Evolutionary conservation across 257 asterid genomes (phyloP), one percentile per base, ranked within the genome.

Genomic region (Scutellaria galericulata): DNA sequence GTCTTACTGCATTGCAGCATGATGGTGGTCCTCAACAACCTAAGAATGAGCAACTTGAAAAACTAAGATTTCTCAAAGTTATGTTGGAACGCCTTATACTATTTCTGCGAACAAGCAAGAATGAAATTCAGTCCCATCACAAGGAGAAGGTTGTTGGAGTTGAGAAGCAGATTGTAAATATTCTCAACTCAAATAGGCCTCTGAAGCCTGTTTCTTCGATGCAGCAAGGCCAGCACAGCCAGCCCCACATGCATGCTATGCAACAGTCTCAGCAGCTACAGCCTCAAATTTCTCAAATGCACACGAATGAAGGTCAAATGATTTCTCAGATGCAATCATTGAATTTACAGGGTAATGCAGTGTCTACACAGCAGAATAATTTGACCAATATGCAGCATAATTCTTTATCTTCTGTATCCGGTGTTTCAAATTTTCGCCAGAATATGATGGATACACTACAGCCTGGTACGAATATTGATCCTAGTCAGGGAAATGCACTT

Each of bases 11-110:
- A 65, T 80, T 87, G 82, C 94, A 95, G 97, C 93, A 87, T 62
- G 97, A 88, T 79, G 71, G 90, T 67, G 81, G 81, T 79, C 91
- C 97, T 70, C 99, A 87, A 77, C 96, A 82, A 72, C 89, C 93
- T 9, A 84, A 85, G 75, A 90, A 81, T 62, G 98, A 90, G 58
- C 95, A 92, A 71, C 82, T 89, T 70, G 97, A 94, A 9, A 94
- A 87, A 79, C 88, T 94, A 45, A 85, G 85, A 74, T 64, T 79
- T 73, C 94, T 86, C 60, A 91, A 91, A 89, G 15, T 57, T 45
- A 88, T 92, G 88, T 63, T 94, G 88, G 97, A 94, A 79, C 88
- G 89, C 47, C 82, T 86, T 51, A 78, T 94, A 51, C 47, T 61
- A 56, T 89, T 88, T 81, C 79, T 91, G 85, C 84, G 88, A 63